Evolutionary conservation across 345 rosid genomes (phyloP).

Genomic region (Brassica napus): DNA sequence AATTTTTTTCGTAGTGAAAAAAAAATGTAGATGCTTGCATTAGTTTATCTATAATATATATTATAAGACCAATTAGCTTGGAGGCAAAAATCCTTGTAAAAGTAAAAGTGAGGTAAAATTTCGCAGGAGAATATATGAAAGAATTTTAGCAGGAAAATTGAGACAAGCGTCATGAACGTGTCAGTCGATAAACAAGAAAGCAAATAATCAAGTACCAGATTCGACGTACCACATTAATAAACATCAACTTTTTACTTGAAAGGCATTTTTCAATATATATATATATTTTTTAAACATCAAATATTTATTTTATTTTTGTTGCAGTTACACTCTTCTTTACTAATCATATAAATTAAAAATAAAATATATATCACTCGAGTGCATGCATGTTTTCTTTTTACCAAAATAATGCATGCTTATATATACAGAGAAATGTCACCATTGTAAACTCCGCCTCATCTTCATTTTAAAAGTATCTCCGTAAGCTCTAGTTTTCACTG

Average conservation of each 20-base stretch:
- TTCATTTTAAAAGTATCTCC: slow-evolving; percentile 31
- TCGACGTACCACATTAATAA: slow-evolving; percentile 39
- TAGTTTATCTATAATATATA: neutral
- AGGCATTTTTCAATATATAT: neutral
- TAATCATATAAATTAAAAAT: neutral
- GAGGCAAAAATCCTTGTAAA: slow-evolving; percentile 5
- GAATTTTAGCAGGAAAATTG: slow-evolving; percentile 15
- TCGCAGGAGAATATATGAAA: slow-evolving; percentile 17
- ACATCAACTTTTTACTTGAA: neutral
- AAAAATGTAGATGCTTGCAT: neutral
- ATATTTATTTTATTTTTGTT: neutral
- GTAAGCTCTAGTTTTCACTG: slow-evolving; percentile 36
- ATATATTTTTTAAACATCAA: neutral
- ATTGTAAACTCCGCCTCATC: slow-evolving; percentile 41
- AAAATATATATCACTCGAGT: slow-evolving; percentile 17
- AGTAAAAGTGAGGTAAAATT: slow-evolving; percentile 13
- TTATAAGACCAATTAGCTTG: slow-evolving; percentile 6
- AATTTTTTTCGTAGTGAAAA: too few relatives aligned
- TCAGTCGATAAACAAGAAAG: slow-evolving; percentile 27
- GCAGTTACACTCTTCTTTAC: slow-evolving; percentile 34
- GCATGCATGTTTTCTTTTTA: slow-evolving; percentile 15
- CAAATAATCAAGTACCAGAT: slow-evolving; percentile 33
- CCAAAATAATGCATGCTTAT: neutral
- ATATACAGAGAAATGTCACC: slow-evolving; percentile 11
- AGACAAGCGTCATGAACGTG: slow-evolving; percentile 42